A percentile compares a stretch with the other conserved stretches of the same genome.
phyloP scores from a whole-genome alignment of 2,329 filamentous ascomycete species.

The Clarireedia sp. region DNA sequence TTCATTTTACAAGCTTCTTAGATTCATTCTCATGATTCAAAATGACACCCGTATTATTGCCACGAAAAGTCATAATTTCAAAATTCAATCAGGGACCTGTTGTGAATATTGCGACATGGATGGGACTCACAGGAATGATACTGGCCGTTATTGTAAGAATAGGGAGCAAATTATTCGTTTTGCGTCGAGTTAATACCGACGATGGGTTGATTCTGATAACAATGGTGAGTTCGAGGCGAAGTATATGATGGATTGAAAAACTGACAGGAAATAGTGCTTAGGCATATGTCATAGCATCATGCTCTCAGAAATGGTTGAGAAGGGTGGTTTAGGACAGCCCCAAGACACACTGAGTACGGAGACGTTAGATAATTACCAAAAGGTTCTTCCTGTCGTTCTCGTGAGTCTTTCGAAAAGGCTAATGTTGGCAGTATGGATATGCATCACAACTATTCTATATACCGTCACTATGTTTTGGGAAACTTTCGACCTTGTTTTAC shows the following conservation, averaged over 20 bases:
- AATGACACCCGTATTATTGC: background rate
- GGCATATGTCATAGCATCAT: conserved; percentile 8
- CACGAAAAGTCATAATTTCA: conserved; percentile 29
- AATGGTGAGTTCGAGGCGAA: conserved; percentile 15
- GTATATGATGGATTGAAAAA: conserved; percentile 1
- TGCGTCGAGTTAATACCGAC: conserved; percentile 11
- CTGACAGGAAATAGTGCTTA: background rate
- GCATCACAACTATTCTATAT: conserved; percentile 25
- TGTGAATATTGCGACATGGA: conserved; percentile 32
- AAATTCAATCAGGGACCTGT: conserved; percentile 33
- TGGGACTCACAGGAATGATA: conserved; percentile 32
- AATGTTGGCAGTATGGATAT: conserved; percentile 20
- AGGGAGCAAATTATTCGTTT: conserved; percentile 19
- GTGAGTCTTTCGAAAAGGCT: background rate
- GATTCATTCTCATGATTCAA: background rate
- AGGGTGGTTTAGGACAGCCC: conserved; percentile 14
- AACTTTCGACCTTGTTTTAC: conserved; percentile 18
- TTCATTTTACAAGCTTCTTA: background rate
- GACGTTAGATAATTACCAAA: conserved; percentile 13
- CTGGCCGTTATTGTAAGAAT: conserved; percentile 31
- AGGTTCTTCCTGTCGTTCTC: conserved; percentile 7
- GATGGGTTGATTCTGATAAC: conserved; percentile 13
- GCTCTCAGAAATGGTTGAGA: conserved; percentile 14
- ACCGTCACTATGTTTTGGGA: conserved; percentile 21
- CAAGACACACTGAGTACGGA: conserved; percentile 10